Evolutionary conservation across 805 yeast species (phyloP), one percentile per base, ranked within the genome.

Genomic region (Kuraishia piskuri): DNA sequence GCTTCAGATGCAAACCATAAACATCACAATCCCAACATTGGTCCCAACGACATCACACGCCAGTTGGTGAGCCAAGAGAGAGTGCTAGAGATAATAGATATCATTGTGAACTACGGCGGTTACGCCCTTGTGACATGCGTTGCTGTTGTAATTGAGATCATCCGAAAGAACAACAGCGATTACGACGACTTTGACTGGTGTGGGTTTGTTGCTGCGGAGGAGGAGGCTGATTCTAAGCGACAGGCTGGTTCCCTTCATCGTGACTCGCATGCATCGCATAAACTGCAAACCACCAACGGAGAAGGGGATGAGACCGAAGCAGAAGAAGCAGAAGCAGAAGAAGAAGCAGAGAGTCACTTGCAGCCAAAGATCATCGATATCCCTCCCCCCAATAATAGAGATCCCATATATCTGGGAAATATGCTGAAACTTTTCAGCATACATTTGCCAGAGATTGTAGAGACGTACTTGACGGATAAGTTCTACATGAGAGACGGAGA

Each of bases 81-180:
- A 56, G 77, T 90, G 58, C 71, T 77, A 52, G 78, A 78, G 57
- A 76, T 94, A 67, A 83, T 92, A 46, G 74, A 84, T 24, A 82
- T 89, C 37, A 88, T 94, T 80, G 79, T 92, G 55, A 65, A 72
- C 53, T 85, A 86, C 55, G 96, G 96, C 50, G 83, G 88, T 49
- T 67, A 68, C 53, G 96, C 97, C 0, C 76, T 94, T 57, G 88
- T 91, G 46, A 92, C 94, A 54, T 95, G 96, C 61, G 99, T 94
- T 25, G 90, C 96, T 8, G 89, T 94, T 46, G 80, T 94, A 26
- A 92, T 94, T 58, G 99, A 92, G 69, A 79, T 92, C 47, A 92
- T 94, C 52, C 79, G 99, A 62, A 92, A 92, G 66, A 92, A 92
- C 65, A 94, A 94, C 66, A 88, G 96, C 0, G 99, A 94, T 66